Percentiles rank a stretch among this genome's conserved stretches.
Conservation (phyloP, 805 yeast species). For the Millerago galiae region DNA sequence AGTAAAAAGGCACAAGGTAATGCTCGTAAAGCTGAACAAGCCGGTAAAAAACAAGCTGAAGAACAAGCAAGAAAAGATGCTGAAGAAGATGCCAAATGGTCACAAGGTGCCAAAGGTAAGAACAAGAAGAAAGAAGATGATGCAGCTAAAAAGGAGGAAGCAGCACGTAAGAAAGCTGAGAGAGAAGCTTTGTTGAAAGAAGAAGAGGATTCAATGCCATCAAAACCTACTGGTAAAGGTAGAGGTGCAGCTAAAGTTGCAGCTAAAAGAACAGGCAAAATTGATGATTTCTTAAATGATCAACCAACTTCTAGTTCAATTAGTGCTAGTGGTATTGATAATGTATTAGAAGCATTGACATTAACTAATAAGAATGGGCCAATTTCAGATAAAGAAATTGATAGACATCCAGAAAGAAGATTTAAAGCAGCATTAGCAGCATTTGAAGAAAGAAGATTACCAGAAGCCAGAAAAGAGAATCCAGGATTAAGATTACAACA, state of each 20-base stretch:
- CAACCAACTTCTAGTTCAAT: constrained; percentile 47
- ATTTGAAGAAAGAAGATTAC: constrained; percentile 63
- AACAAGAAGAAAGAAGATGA: constrained; percentile 66
- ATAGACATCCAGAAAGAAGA: constrained; percentile 85
- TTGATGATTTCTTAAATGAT: constrained; percentile 58
- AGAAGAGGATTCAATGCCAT: constrained; percentile 58
- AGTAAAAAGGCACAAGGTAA: constrained; percentile 56
- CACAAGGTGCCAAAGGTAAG: constrained; percentile 62
- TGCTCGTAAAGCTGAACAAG: constrained; percentile 61
- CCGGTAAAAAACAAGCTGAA: constrained; percentile 48
- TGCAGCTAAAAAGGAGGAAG: constrained; percentile 66
- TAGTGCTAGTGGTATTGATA: constrained; percentile 69
- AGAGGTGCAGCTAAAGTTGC: constrained; percentile 69
- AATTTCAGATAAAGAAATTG: constrained; percentile 56
- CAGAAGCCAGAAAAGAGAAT: constrained; percentile 66
- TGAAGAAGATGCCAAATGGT: constrained; percentile 62
- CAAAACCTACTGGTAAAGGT: constrained; percentile 50
- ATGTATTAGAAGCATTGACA: constrained; percentile 71
- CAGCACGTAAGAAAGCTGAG: constrained; percentile 74
- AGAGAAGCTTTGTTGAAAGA: constrained; percentile 60
- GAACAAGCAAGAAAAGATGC: constrained; percentile 41
- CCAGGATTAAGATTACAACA: constrained; percentile 80
- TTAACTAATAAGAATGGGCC: constrained; percentile 53
- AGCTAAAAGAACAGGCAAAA: constrained; percentile 49
- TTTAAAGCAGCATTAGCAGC: constrained; percentile 75